Base-by-base conservation (phyloP, 2,329 filamentous ascomycete genomes). In the Biscogniauxia mediterranea region DNA sequence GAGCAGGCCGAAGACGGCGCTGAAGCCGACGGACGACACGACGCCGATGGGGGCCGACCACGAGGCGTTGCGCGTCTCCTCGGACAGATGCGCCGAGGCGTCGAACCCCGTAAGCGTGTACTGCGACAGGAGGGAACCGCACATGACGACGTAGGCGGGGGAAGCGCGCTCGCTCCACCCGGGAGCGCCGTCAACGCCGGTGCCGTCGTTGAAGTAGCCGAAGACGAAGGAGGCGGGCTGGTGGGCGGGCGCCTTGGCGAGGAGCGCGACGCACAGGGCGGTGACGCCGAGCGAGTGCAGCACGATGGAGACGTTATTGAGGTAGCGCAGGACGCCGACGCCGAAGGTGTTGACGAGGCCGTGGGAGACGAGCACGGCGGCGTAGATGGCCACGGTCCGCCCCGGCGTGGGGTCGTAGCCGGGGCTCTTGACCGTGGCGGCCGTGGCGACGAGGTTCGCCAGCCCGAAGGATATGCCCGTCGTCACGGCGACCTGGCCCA, bases 11-110 rank as follows among this genome's bases (percentile, higher is more conserved):
- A 67, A 67, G 55, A 67, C 23, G 1, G 83, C 77, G 7, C 81
- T 84, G 70, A 84, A 83, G 3, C 80, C 81, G 21, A 86, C 81
- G 0, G 81, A 84, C 42, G 80, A 83, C 2, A 87, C 75, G 0
- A 86, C 83, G 11, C 84, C 84, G 25, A 86, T 80, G 0, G 84
- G 84, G 0, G 84, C 84, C 49, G 78, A 80, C 82, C 83, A 84
- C 9, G 79, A 78, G 2, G 84, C 84, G 21, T 82, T 83, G 19
- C 77, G 76, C 0, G 84, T 86, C 71, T 87, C 84, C 68, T 87
- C 84, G 13, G 78, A 81, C 15, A 87, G 70, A 70, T 87, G 84
- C 0, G 84, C 84, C 4, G 78, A 81, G 1, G 83, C 82, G 64
- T 85, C 83, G 64, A 83, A 85, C 8, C 82, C 80, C 13, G 64